These are phyloP conservation scores for Mortierella sp. DNA, from an alignment of 371 early-diverging fungal genomes.

Conservation along the genomic window DNA sequence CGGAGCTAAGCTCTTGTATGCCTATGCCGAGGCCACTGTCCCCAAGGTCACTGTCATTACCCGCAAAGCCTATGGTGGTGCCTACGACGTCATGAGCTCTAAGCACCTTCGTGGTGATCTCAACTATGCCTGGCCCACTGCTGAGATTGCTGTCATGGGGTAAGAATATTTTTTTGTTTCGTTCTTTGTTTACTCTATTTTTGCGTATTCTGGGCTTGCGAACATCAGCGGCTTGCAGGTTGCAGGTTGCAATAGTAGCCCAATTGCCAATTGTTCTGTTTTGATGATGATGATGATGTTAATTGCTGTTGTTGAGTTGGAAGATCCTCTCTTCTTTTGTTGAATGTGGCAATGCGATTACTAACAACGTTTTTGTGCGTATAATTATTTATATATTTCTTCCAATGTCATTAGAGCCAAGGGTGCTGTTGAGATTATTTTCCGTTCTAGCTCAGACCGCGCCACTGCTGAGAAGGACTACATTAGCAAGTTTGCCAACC, in stretches of 20 bases:
- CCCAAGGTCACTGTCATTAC: slow-evolving; percentile 98
- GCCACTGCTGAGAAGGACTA: slow-evolving; percentile 89
- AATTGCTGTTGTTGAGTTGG: neutral
- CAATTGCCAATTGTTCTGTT: neutral
- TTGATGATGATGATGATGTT: neutral
- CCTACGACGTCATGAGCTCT: slow-evolving; percentile 98
- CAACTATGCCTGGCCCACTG: slow-evolving; percentile 97
- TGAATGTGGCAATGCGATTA: neutral
- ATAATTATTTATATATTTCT: neutral
- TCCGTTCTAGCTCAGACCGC: slow-evolving; percentile 81
- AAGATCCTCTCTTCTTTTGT: neutral
- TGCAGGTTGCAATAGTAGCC: neutral
- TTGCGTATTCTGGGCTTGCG: neutral
- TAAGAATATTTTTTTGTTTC: slow-evolving; percentile 17
- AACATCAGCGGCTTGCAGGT: neutral
- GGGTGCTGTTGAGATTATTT: slow-evolving; percentile 98
- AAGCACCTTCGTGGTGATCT: slow-evolving; percentile 96
- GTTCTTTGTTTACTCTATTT: slow-evolving; percentile 3
- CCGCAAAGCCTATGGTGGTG: slow-evolving; percentile 98
- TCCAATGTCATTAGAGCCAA: slow-evolving; percentile 55
- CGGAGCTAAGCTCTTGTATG: slow-evolving; percentile 97
- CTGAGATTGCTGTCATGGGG: slow-evolving; percentile 99
- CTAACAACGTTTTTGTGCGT: neutral
- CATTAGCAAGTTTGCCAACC: slow-evolving; percentile 94
- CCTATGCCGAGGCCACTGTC: slow-evolving; percentile 97